Base-by-base conservation (phyloP, 2,329 filamentous ascomycete species). In the Curvularia spicifera region DNA sequence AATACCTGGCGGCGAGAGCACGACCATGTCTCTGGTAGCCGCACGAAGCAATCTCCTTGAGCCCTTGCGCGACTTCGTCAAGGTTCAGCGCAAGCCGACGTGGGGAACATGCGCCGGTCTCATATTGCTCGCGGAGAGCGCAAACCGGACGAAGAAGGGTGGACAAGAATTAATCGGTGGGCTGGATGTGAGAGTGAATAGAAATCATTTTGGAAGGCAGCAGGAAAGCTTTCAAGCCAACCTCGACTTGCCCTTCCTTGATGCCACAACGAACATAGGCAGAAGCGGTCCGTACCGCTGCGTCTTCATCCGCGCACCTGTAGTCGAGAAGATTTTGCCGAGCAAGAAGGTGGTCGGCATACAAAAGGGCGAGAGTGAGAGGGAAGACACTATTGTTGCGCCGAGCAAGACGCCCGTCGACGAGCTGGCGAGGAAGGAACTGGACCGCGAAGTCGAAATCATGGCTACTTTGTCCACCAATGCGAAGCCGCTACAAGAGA, bases 101-200 rank as follows among this genome's bases (percentile, higher is more conserved):
- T 99, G 94, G 94, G 95, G 95, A 56, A 98, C 95, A 20, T 99
- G 95, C 76, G 95, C 95, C 12, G 95, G 95, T 9, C 84, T 98
- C 56, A 97, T 99, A 67, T 81, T 98, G 48, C 87, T 99, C 49
- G 90, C 93, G 1, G 91, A 97, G 71, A 88, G 90, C 57, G 94
- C 93, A 49, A 96, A 94, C 75, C 86, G 89, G 61, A 93, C 91
- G 37, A 98, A 97, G 76, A 88, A 90, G 70, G 93, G 92, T 43
- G 94, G 94, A 0, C 95, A 98, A 77, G 92, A 97, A 59, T 84
- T 98, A 53, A 92, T 99, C 61, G 95, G 95, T 13, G 95, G 95
- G 2, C 83, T 99, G 37, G 89, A 93, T 71, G 93, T 99, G 35
- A 84, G 91, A 45, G 93, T 98, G 31, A 93, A 96, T 72, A 85